These are phyloP conservation scores for Rhododendron henanense DNA, from an alignment of 148 eudicot species.

Conservation along the genomic window DNA sequence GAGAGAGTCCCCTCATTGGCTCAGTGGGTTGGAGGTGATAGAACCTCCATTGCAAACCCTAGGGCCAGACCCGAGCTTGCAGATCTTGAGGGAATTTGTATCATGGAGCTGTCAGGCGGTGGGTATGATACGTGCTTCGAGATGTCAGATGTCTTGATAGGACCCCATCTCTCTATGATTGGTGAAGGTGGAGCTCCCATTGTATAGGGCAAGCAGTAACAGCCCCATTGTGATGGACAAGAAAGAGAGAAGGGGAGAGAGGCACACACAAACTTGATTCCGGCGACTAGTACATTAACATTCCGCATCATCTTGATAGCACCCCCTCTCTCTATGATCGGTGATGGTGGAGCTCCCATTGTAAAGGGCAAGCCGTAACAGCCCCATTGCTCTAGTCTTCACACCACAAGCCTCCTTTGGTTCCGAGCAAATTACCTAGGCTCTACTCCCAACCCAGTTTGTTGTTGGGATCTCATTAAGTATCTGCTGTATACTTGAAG, in stretches of 20 bases:
- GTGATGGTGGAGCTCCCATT: background rate
- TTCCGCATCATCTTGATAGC: background rate
- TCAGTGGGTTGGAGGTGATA: background rate
- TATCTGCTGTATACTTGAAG: background rate
- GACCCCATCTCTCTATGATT: no score
- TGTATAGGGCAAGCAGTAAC: background rate
- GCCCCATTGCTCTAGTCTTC: background rate
- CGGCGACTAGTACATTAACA: no score
- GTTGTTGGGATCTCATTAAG: background rate
- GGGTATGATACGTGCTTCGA: background rate
- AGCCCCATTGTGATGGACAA: background rate
- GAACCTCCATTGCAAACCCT: background rate
- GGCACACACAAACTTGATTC: no score
- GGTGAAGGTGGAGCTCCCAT: background rate
- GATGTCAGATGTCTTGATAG: background rate
- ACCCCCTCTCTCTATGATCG: background rate
- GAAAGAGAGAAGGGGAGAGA: no score
- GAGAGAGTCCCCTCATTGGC: no score
- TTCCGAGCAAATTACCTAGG: background rate
- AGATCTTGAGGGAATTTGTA: background rate
- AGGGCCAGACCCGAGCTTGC: background rate
- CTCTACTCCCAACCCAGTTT: background rate
- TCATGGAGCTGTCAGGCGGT: background rate
- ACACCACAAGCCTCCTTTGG: background rate
- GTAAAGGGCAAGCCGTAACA: background rate